Conservation (phyloP, 352 stramenopile genomes). For the Poterioochromonas sp. region DNA sequence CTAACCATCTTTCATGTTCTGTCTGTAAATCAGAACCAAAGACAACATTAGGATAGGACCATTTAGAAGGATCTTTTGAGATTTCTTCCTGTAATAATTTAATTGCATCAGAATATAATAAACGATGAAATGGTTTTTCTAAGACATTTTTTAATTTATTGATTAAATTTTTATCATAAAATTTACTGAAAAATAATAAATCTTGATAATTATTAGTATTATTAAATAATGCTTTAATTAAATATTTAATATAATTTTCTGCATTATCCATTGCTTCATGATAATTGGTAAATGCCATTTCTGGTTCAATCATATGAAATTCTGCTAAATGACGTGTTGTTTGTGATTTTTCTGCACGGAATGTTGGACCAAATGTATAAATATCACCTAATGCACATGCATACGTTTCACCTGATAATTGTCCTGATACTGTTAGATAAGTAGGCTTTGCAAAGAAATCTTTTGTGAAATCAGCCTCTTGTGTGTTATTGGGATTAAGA, state of each 20-base stretch:
- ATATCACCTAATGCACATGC: conserved; percentile 90
- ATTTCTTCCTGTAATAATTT: conserved; percentile 78
- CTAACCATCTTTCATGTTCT: conserved; percentile 88
- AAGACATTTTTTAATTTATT: conserved; percentile 67
- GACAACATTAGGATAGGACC: conserved; percentile 61
- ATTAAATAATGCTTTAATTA: conserved; percentile 76
- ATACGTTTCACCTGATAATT: conserved; percentile 92
- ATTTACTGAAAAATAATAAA: conserved; percentile 84
- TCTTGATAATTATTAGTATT: conserved; percentile 57
- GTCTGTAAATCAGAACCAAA: conserved; percentile 94
- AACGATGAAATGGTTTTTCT: conserved; percentile 59
- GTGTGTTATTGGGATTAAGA: conserved; percentile 50
- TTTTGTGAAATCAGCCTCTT: conserved; percentile 35
- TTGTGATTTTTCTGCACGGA: conserved; percentile 96
- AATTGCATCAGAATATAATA: conserved; percentile 88
- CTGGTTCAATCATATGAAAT: conserved; percentile 96
- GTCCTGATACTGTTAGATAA: conserved; percentile 65
- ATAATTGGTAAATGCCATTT: conserved; percentile 77
- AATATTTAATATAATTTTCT: conserved; percentile 90
- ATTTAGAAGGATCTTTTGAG: conserved; percentile 56
- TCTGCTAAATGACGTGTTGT: conserved; percentile 90
- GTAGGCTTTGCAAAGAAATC: conserved; percentile 32
- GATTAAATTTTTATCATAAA: conserved; percentile 71
- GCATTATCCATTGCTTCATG: conserved; percentile 68
- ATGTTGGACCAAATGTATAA: conserved; percentile 98